These are phyloP conservation scores for Wallacemonas rigidus DNA, from an alignment of 208 protist species.

Conservation along the genomic window DNA sequence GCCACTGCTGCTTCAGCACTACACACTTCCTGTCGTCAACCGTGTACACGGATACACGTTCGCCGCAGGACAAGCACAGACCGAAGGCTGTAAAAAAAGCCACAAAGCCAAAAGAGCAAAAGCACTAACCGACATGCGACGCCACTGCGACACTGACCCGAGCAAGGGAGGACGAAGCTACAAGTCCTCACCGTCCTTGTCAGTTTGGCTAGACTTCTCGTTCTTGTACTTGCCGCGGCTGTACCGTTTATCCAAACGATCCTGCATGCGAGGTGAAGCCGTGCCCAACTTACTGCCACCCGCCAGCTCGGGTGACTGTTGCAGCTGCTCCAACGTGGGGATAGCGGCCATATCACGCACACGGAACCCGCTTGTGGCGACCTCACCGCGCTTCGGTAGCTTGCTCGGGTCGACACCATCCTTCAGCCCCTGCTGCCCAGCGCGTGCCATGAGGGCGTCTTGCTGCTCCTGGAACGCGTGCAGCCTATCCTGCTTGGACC, in stretches of 20 bases:
- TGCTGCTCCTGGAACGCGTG: conserved; percentile 81
- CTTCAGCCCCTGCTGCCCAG: conserved; percentile 34
- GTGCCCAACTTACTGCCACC: conserved; percentile 37
- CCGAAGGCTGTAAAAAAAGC: not conserved
- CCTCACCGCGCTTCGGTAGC: conserved; percentile 57
- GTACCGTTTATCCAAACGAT: conserved; percentile 66
- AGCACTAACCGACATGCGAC: no score
- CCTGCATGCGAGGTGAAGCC: conserved; percentile 33
- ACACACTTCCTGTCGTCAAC: no score
- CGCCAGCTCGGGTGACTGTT: conserved; percentile 53
- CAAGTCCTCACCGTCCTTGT: conserved; percentile 51
- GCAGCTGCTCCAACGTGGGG: conserved; percentile 63
- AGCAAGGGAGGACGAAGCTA: conserved; percentile 13
- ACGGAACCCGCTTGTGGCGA: conserved; percentile 34
- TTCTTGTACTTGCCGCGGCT: conserved; percentile 68
- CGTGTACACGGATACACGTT: no score
- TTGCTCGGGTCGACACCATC: conserved; percentile 22
- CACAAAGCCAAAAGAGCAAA: not conserved
- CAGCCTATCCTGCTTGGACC: conserved; percentile 61
- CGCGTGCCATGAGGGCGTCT: conserved; percentile 56
- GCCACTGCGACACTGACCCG: no score
- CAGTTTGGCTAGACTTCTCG: conserved; percentile 29
- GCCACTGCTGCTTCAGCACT: no score
- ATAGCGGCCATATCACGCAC: conserved; percentile 59
- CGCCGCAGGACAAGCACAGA: no score